Evolutionary conservation across 345 rosid species (phyloP), one percentile per base, ranked within the genome.

Genomic region (Pugionium cornutum): DNA sequence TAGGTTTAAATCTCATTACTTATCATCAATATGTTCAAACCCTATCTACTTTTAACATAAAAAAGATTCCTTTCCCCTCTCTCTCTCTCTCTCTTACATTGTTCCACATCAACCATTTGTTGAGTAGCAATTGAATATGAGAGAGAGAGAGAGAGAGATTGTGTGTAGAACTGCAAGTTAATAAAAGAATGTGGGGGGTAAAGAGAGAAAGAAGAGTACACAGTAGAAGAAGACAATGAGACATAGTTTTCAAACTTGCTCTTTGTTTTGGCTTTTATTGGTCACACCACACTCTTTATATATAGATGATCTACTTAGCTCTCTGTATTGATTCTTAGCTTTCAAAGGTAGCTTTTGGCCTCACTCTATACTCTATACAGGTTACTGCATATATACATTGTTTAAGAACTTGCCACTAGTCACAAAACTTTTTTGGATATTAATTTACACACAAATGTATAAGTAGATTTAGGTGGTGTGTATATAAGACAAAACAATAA

Each of bases 181-280:
- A 60, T 73, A 66, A 73, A 53, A 47, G 68, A 60, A 59, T 61
- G 72, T 66, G 71, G 73, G 73, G 72, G 72, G 68, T 51, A 69
- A 70, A 52, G 71, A 45, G 62, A 47, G 57, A 54, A 64, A 55
- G 32, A 50, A 32, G 58, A 27, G 75, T 57, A 75, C 64, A 72
- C 55, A 58, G 75, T 68, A 62, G 62, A 72, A 66, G 81, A 73
- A 75, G 68, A 77, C 76, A 73, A 73, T 73, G 77, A 67, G 55
- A 65, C 76, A 58, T 72, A 65, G 76, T 65, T 72, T 72, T 67
- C 77, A 73, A 66, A 67, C 72, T 66, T 60, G 62, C 53, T 59
- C 53, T 73, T 66, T 67, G 73, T 56, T 60, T 66, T 53, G 52
- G 68, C 66, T 45, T 73, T 66, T 59, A 60, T 67, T 67, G 77